Conservation (phyloP, 805 yeast species). For the Pichia membranifaciens region DNA sequence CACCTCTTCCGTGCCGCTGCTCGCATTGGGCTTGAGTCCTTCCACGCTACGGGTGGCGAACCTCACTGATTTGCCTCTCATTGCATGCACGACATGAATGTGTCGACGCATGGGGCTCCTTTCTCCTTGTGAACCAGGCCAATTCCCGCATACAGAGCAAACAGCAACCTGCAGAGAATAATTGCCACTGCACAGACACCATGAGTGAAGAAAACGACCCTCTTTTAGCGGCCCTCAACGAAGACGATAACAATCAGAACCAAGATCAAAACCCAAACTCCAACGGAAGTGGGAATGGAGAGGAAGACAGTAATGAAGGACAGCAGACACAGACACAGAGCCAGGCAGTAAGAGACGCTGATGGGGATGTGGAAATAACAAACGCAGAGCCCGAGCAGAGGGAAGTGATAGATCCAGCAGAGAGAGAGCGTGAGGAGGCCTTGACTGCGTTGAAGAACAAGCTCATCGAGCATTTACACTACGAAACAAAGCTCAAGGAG, state of each 20-base stretch:
- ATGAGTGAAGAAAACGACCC: slow-evolving; percentile 60
- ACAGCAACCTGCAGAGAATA: background rate
- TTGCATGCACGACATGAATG: background rate
- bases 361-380: slow-evolving; percentile 11
- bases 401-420: slow-evolving; percentile 13
- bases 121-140: too few species aligned
- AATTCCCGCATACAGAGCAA: too few species aligned
- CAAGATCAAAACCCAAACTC: slow-evolving; percentile 6
- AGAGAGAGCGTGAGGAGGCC: slow-evolving; percentile 57
- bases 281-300: slow-evolving; percentile 1
- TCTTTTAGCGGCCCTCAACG: slow-evolving; percentile 61
- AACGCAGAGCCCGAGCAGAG: background rate
- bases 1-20: too few species aligned
- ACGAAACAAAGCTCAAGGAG: slow-evolving; percentile 87
- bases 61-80: background rate
- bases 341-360: slow-evolving; percentile 2
- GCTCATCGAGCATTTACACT: slow-evolving; percentile 85
- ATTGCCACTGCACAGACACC: too few species aligned
- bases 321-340: slow-evolving; percentile 11
- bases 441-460: slow-evolving; percentile 74
- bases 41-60: background rate
- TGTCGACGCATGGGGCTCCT: too few species aligned
- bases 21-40: too few species aligned
- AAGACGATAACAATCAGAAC: slow-evolving; percentile 23
- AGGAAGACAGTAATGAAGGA: slow-evolving; percentile 1